phyloP scores from a whole-genome alignment of 495 filamentous ascomycete species.

The Cairneyella variabilis region DNA sequence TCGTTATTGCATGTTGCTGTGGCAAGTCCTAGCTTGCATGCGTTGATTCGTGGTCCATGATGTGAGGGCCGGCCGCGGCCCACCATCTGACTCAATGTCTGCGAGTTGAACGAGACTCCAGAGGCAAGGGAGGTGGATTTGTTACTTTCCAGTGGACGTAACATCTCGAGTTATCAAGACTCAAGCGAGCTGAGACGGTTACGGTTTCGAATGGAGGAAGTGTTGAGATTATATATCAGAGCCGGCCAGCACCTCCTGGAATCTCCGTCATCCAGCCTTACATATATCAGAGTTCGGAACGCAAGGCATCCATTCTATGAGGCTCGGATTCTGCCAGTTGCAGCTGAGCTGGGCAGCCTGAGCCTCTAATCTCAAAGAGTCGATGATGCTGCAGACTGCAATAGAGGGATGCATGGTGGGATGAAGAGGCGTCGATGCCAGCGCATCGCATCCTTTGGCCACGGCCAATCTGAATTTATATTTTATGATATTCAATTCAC shows the following conservation, averaged over 20 bases:
- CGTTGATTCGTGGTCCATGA: neutral
- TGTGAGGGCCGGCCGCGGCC: neutral
- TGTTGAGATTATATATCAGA: neutral
- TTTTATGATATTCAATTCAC: neutral
- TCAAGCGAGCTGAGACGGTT: neutral
- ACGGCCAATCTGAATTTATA: neutral
- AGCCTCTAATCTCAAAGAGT: neutral
- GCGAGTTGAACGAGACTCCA: neutral
- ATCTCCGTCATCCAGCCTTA: neutral
- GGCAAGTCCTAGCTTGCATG: neutral
- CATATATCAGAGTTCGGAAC: neutral
- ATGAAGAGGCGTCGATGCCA: constrained; percentile 2
- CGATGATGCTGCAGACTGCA: neutral
- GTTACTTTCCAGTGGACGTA: neutral
- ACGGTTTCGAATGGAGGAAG: neutral
- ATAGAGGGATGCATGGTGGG: neutral
- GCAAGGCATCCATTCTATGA: constrained; percentile 9
- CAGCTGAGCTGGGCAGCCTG: neutral
- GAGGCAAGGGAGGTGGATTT: neutral
- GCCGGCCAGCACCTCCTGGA: neutral
- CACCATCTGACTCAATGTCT: neutral
- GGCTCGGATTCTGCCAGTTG: constrained; percentile 6
- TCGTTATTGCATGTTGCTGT: neutral
- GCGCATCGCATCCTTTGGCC: neutral
- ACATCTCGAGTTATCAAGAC: neutral